Evolutionary conservation across 805 yeast species (phyloP).

Genomic region (Komagataella ulmi): DNA sequence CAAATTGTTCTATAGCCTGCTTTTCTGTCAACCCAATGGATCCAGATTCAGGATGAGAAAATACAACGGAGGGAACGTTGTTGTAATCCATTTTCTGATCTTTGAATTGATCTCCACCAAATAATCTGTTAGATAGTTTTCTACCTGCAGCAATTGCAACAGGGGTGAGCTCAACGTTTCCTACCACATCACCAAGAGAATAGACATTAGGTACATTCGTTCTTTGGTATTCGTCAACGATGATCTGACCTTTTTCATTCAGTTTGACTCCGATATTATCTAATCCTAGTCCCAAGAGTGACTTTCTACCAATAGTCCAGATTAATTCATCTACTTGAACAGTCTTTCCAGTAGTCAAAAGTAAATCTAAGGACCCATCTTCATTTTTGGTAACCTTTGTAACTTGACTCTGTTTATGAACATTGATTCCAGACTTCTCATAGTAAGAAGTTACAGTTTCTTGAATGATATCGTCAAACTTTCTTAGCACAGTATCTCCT

Average conservation of each 20-base stretch:
- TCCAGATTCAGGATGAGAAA: slow-evolving; percentile 97
- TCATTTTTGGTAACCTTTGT: slow-evolving; percentile 30
- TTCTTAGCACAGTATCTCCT: slow-evolving; percentile 81
- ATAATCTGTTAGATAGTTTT: slow-evolving; percentile 79
- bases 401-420: slow-evolving; percentile 56
- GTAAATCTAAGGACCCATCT: slow-evolving; percentile 35
- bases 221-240: slow-evolving; percentile 81
- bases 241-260: slow-evolving; percentile 46
- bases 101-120: slow-evolving; percentile 63
- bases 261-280: slow-evolving; percentile 63
- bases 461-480: slow-evolving; percentile 75
- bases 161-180: slow-evolving; percentile 89
- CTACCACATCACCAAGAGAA: slow-evolving; percentile 91
- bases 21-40: slow-evolving; percentile 77
- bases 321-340: slow-evolving; percentile 68
- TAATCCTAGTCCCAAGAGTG: slow-evolving; percentile 61
- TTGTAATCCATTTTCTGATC: slow-evolving; percentile 72
- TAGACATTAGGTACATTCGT: slow-evolving; percentile 59
- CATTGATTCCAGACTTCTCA: slow-evolving; percentile 65
- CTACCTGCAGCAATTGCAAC: slow-evolving; percentile 99
- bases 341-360: slow-evolving; percentile 24
- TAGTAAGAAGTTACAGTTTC: slow-evolving; percentile 70
- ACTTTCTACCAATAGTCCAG: slow-evolving; percentile 92
- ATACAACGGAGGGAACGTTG: slow-evolving; percentile 91
- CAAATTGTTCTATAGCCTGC: slow-evolving; percentile 68